Percentiles rank a stretch among this genome's conserved stretches.
phyloP scores from a whole-genome alignment of 176 grass and related monocot species.

The Cenchrus fungigraminus region DNA sequence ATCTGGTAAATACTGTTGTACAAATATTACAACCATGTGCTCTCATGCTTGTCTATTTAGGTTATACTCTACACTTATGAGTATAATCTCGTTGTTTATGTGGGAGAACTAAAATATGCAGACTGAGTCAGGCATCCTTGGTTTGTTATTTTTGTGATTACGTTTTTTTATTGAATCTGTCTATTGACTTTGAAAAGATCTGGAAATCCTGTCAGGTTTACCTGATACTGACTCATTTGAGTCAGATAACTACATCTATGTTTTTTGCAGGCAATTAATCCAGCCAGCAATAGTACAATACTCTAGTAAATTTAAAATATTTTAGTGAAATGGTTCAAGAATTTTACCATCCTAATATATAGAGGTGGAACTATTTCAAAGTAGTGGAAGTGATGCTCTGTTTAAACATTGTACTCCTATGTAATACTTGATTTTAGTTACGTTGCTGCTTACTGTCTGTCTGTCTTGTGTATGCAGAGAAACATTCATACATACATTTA shows the following conservation, averaged over 20 bases:
- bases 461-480: conserved; percentile 62
- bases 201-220: background rate
- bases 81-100: background rate
- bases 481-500: conserved; percentile 89
- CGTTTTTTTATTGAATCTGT: conserved; percentile 8
- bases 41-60: conserved; percentile 17
- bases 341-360: conserved; percentile 5
- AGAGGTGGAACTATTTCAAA: conserved; percentile 1
- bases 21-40: background rate
- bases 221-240: conserved; percentile 8
- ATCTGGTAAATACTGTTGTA: background rate
- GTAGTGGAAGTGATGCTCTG: background rate
- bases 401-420: background rate
- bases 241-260: background rate
- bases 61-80: background rate
- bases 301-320: background rate
- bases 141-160: background rate
- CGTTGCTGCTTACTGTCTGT: background rate
- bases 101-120: background rate
- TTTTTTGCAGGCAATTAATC: background rate
- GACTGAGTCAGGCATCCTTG: background rate
- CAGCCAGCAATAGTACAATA: background rate
- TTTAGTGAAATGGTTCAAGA: background rate
- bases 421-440: background rate
- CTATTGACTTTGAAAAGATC: background rate